Evolutionary conservation across 495 filamentous ascomycete genomes (phyloP).

Genomic region (Bryoglossum gracile): DNA sequence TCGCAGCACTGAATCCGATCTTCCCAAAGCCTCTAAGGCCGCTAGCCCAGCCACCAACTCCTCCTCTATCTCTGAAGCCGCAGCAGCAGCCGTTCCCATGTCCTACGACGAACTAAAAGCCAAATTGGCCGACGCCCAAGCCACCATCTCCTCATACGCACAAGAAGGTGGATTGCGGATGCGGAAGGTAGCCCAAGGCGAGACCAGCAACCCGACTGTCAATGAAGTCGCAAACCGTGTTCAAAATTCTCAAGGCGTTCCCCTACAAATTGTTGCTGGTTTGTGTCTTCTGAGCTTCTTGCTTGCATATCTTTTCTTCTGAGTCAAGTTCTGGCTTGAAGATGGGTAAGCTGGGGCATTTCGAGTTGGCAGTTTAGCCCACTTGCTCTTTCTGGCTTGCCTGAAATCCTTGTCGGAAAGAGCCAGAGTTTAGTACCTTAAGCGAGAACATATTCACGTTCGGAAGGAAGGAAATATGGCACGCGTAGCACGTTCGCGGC

Average conservation of each 20-base stretch:
- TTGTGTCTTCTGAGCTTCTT: slow-evolving; percentile 87
- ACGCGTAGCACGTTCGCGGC: not conserved
- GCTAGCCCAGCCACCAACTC: not conserved
- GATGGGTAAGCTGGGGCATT: not conserved
- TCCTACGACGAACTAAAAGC: slow-evolving; percentile 54
- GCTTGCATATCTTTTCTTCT: slow-evolving; percentile 93
- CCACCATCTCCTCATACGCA: slow-evolving; percentile 61
- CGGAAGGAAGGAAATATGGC: no score
- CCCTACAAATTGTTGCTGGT: slow-evolving; percentile 72
- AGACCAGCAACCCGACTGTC: slow-evolving; percentile 36
- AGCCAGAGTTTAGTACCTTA: no score
- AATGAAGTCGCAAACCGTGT: slow-evolving; percentile 46
- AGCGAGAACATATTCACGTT: no score
- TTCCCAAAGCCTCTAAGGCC: slow-evolving; percentile 10
- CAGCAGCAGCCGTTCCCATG: slow-evolving; percentile 7
- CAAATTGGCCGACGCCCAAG: slow-evolving; percentile 69
- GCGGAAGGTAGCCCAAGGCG: slow-evolving; percentile 50
- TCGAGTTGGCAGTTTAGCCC: no score
- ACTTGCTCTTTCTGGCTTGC: no score
- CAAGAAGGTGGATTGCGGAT: slow-evolving; percentile 65
- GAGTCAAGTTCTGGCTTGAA: no score
- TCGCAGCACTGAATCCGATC: no score
- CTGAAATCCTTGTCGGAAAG: no score
- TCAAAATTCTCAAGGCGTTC: slow-evolving; percentile 51
- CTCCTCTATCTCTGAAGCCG: not conserved